Evolutionary conservation across 768 basidiomycete genomes (phyloP).

Genomic region (Mycena indigotica): DNA sequence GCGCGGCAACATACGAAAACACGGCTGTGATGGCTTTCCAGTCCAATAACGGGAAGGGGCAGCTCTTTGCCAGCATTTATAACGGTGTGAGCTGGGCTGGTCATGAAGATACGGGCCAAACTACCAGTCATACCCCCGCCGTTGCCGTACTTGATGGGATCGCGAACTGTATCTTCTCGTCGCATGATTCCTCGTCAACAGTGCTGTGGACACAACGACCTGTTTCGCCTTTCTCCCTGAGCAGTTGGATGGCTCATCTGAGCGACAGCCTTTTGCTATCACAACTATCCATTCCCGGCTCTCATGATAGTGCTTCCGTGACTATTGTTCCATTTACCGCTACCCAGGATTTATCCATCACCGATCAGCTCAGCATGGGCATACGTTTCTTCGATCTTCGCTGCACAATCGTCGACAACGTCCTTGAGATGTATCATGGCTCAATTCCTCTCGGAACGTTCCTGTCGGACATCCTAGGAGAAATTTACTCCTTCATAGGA

Average conservation of each 20-base stretch:
- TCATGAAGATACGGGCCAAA: background rate
- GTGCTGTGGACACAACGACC: background rate
- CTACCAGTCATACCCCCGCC: constrained; percentile 2
- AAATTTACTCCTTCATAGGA: constrained; percentile 3
- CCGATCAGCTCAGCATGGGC: background rate
- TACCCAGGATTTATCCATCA: constrained; percentile 6
- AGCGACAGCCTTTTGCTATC: background rate
- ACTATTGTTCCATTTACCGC: background rate
- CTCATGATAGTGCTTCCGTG: constrained; percentile 5
- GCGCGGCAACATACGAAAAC: background rate
- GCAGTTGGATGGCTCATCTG: constrained; percentile 3
- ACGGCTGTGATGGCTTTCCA: constrained; percentile 2
- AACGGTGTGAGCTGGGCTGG: background rate
- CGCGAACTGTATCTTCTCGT: constrained; percentile 1
- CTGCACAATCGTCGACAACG: background rate
- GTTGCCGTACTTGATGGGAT: constrained; percentile 2
- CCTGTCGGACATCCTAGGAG: background rate
- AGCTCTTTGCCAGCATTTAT: constrained; percentile 1
- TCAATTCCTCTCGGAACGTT: background rate
- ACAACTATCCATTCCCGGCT: constrained; percentile 5
- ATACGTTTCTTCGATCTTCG: constrained; percentile 6
- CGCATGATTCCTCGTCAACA: background rate
- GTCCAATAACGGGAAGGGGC: constrained; percentile 7
- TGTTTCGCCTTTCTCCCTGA: background rate
- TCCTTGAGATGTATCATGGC: constrained; percentile 1